These are phyloP conservation scores for Erodium maritimum DNA, from an alignment of 345 rosid genomes.

Conservation along the genomic window DNA sequence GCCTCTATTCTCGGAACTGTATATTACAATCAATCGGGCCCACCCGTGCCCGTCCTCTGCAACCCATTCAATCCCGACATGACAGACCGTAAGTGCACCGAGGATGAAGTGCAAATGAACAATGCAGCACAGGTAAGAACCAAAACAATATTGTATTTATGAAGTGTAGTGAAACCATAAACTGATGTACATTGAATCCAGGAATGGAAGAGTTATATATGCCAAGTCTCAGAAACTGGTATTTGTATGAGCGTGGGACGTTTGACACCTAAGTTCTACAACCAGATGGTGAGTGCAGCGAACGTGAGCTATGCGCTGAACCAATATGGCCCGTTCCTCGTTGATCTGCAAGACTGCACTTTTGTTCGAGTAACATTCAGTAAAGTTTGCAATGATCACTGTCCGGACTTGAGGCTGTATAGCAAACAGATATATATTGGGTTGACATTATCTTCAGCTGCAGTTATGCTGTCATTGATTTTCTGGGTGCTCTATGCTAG, in stretches of 20 bases:
- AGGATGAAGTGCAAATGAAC: constrained; percentile 28
- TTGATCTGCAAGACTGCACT: constrained; percentile 25
- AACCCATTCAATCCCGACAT: constrained; percentile 29
- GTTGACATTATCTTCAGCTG: constrained; percentile 25
- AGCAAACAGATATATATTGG: constrained; percentile 32
- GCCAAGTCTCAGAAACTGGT: constrained; percentile 32
- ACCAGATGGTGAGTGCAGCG: constrained; percentile 26
- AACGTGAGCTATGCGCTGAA: constrained; percentile 31
- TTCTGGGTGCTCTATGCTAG: constrained; percentile 37
- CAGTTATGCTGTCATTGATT: constrained; percentile 36
- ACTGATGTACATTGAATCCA: constrained; percentile 7
- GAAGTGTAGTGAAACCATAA: too few relatives aligned
- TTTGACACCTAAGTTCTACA: constrained; percentile 22
- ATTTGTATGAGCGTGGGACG: constrained; percentile 29
- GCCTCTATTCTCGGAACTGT: constrained; percentile 12
- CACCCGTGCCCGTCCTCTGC: constrained; percentile 47
- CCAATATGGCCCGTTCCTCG: constrained; percentile 27
- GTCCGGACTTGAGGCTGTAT: constrained; percentile 23
- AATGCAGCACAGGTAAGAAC: constrained; percentile 48
- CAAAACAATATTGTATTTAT: neutral
- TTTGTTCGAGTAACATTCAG: constrained; percentile 27
- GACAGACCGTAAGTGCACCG: constrained; percentile 28
- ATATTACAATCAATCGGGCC: constrained; percentile 68
- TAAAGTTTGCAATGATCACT: constrained; percentile 11
- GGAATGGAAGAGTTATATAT: constrained; percentile 40